These are phyloP conservation scores for Naganishia kalamii DNA, from an alignment of 768 basidiomycete genomes.

Conservation along the genomic window DNA sequence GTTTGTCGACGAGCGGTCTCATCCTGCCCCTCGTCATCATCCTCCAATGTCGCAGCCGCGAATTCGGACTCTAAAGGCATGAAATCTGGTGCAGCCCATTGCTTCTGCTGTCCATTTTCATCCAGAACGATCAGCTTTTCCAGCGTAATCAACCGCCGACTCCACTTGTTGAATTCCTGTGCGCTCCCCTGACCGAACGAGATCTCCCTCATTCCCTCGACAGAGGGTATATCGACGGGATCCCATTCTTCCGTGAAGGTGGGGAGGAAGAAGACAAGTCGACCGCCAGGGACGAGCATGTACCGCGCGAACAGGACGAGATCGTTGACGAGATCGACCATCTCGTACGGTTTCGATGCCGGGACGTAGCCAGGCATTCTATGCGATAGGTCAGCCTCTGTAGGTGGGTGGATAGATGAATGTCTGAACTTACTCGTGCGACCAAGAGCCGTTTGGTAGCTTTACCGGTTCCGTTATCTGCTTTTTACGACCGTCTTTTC, in stretches of 20 bases:
- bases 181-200: conserved; percentile 53
- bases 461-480: conserved; percentile 39
- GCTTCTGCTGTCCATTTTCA: not conserved
- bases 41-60: conserved; percentile 24
- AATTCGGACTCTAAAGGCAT: not conserved
- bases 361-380: conserved; percentile 67
- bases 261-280: conserved; percentile 85
- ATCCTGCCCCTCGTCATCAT: conserved; percentile 31
- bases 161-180: conserved; percentile 94
- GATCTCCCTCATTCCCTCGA: conserved; percentile 74
- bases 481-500: conserved; percentile 32
- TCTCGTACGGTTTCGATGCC: conserved; percentile 84
- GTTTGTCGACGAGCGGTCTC: conserved; percentile 43
- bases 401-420: too few species aligned
- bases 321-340: conserved; percentile 72
- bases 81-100: not conserved
- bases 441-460: conserved; percentile 42
- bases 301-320: conserved; percentile 75
- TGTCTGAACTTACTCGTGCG: conserved; percentile 49
- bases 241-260: conserved; percentile 79
- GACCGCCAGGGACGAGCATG: conserved; percentile 73
- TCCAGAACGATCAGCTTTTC: conserved; percentile 52
- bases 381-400: conserved; percentile 25
- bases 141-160: conserved; percentile 87
- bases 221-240: conserved; percentile 70